These are phyloP conservation scores for Colletotrichum paranaense DNA, from an alignment of 2,329 filamentous ascomycete genomes.

Conservation along the genomic window DNA sequence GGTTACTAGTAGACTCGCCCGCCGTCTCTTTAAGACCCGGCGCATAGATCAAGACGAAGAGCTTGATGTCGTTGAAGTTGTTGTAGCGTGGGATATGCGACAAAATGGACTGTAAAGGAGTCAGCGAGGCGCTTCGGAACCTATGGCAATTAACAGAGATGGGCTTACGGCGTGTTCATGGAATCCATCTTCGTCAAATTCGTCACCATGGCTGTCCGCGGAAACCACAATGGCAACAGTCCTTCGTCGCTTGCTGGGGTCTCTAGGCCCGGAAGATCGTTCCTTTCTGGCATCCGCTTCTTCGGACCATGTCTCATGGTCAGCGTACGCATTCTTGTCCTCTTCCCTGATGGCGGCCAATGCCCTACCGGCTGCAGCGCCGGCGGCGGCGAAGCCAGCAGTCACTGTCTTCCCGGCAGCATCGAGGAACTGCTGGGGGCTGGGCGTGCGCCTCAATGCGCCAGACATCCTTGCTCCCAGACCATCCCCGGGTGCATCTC, in stretches of 20 bases:
- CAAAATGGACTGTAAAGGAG: slow-evolving; percentile 75
- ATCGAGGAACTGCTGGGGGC: slow-evolving; percentile 89
- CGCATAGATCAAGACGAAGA: slow-evolving; percentile 92
- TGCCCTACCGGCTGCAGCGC: slow-evolving; percentile 84
- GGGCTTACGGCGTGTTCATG: slow-evolving; percentile 84
- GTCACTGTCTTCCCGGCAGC: slow-evolving; percentile 83
- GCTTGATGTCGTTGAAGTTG: slow-evolving; percentile 77
- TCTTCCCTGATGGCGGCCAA: slow-evolving; percentile 87
- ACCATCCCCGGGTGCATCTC: slow-evolving; percentile 55
- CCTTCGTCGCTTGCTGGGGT: slow-evolving; percentile 68
- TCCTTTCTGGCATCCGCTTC: slow-evolving; percentile 79
- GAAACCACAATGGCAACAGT: slow-evolving; percentile 91
- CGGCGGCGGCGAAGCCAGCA: slow-evolving; percentile 84
- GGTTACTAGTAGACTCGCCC: slow-evolving; percentile 65
- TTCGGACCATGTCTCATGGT: slow-evolving; percentile 93
- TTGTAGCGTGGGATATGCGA: slow-evolving; percentile 86
- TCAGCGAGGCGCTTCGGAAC: slow-evolving; percentile 7
- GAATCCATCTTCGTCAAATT: slow-evolving; percentile 68
- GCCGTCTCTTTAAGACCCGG: slow-evolving; percentile 79
- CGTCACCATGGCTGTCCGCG: slow-evolving; percentile 73
- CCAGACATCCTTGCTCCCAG: slow-evolving; percentile 84
- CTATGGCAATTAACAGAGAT: background rate
- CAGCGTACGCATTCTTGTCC: slow-evolving; percentile 81
- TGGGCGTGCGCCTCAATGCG: slow-evolving; percentile 83
- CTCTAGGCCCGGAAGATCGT: slow-evolving; percentile 49